Base-by-base conservation (phyloP, 108 stramenopile species). In the Fragilaria radians region DNA sequence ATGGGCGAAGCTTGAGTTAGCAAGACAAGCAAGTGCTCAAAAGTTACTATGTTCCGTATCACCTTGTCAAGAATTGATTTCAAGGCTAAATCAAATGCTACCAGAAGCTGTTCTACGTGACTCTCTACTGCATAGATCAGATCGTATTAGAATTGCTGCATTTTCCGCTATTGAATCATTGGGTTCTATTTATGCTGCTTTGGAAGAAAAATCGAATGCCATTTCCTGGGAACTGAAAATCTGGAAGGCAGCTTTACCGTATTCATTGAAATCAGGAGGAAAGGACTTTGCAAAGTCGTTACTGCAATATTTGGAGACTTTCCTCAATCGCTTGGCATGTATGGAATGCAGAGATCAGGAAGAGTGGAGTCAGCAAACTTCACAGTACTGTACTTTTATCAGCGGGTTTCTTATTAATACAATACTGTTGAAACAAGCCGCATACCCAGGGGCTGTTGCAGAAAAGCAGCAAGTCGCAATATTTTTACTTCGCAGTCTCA, bases 401-500 rank as follows among this genome's bases (percentile, higher is more conserved):
- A 36, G 52, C n/a, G 67, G 78, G 32, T 80, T 78, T 71, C 61
- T 84, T 9, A 49, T 84, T 18, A 26, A 34, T 18, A 71, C 76
- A 9, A 25, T 84, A 11, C 22, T 72, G 19, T 21, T 72, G 7
- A 45, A 48, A 19, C 63, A 75, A 50, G 62, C 49, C 5, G 73
- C 66, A 0, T 84, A 84, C 59, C 77, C 79, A 42, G 83, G 83
- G 28, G 70, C 79, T 9, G 62, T 78, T 0, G 48, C 51, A 18
- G 79, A 78, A 46, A 84, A 84, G 64, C 79, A 80, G 66, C 32
- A 28, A 0, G 78, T 74, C 34, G 52, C 54, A 17, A 45, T 84
- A 25, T 25, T 65, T 14, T 18, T 80, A 28, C 45, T 79, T 21
- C 64, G 62, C 27, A 62, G 65, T 47, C 26, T 80, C 5, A 17